These are phyloP conservation scores for Oryza officinalis DNA, from an alignment of 176 grass and related monocot genomes.

Conservation along the genomic window DNA sequence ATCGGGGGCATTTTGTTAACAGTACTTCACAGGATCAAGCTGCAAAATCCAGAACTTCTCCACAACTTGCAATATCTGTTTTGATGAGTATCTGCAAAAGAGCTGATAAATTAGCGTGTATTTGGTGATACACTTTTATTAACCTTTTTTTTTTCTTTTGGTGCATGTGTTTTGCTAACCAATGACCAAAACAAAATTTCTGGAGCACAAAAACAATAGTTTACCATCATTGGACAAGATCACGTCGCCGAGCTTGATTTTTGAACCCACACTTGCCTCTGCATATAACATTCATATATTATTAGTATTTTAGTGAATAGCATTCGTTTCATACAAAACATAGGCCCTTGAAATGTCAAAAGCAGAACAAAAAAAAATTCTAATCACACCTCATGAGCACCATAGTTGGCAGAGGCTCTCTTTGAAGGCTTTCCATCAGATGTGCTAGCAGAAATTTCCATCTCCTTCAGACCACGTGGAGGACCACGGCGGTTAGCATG, in stretches of 20 bases:
- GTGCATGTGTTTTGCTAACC: neutral
- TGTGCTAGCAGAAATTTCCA: slow-evolving; percentile 53
- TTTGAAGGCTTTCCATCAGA: slow-evolving; percentile 85
- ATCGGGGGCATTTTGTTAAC: slow-evolving; percentile 44
- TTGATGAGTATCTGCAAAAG: slow-evolving; percentile 39
- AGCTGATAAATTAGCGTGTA: neutral
- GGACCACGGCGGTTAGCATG: slow-evolving; percentile 67
- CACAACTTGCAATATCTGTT: slow-evolving; percentile 48
- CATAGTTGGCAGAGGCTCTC: slow-evolving; percentile 64
- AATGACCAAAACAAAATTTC: neutral
- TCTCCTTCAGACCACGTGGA: slow-evolving; percentile 69
- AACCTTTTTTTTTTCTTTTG: neutral
- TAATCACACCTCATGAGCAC: slow-evolving; percentile 75
- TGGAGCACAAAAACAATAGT: neutral
- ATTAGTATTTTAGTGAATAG: slow-evolving; percentile 4
- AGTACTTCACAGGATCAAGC: slow-evolving; percentile 55
- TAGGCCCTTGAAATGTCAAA: slow-evolving; percentile 14
- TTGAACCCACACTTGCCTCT: slow-evolving; percentile 99
- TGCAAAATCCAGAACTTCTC: slow-evolving; percentile 59
- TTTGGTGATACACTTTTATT: neutral
- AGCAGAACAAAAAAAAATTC: slow-evolving; percentile 6
- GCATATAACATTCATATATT: slow-evolving; percentile 32
- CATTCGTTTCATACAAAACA: neutral
- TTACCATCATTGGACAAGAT: slow-evolving; percentile 56
- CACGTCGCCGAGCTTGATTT: slow-evolving; percentile 84